Evolutionary conservation across 345 rosid species (phyloP).

Genomic region (Adansonia digitata): DNA sequence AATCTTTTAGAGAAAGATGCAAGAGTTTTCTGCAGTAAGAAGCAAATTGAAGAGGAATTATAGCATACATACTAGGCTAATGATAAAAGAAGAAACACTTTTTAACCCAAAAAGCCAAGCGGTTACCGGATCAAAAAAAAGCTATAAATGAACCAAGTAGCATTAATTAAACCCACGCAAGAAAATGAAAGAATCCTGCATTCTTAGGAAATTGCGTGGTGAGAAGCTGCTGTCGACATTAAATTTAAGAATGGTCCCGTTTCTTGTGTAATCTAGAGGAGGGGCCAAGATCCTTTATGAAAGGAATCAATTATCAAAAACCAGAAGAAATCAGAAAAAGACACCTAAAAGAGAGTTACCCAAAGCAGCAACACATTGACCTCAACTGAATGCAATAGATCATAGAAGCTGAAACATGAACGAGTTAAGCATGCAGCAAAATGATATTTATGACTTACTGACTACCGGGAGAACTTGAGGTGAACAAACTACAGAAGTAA

Average conservation of each 20-base stretch:
- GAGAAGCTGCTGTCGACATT: constrained; percentile 19
- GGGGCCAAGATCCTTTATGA: neutral
- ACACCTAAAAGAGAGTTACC: neutral
- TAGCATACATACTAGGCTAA: neutral
- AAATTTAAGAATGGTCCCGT: constrained; percentile 10
- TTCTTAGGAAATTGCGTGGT: constrained; percentile 1
- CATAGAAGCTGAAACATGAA: neutral
- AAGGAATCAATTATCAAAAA: neutral
- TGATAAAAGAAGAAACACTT: neutral
- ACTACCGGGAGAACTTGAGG: neutral
- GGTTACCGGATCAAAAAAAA: constrained; percentile 7
- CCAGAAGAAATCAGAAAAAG: neutral
- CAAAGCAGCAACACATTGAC: neutral
- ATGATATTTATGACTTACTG: neutral
- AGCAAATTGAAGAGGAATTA: neutral
- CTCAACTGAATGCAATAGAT: neutral
- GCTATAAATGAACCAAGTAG: constrained; percentile 13
- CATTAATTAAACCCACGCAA: neutral
- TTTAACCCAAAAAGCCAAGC: neutral
- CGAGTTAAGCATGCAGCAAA: neutral
- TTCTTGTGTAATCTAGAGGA: neutral
- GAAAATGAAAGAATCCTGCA: constrained; percentile 2
- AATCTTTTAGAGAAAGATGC: constrained; percentile 39
- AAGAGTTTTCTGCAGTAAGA: constrained; percentile 30
- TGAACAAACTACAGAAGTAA: neutral